phyloP scores from a whole-genome alignment of 2,329 filamentous ascomycete species.

The Alternaria conjuncta region DNA sequence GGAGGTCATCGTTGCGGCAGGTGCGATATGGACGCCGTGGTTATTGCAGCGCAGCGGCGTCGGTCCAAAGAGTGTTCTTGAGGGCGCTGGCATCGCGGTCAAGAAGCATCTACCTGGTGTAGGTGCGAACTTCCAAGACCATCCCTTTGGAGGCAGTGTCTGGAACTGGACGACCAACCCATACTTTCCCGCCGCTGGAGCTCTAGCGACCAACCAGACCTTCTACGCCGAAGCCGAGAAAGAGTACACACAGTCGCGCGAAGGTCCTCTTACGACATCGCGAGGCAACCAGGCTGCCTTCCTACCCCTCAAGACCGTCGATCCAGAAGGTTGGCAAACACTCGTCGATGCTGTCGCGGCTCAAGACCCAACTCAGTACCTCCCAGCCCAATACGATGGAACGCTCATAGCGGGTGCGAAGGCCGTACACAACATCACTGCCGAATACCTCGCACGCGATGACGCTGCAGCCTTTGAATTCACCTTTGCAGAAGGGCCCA shows the following conservation, averaged over 20 bases:
- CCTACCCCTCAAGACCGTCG: slow-evolving; percentile 64
- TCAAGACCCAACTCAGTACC: slow-evolving; percentile 15
- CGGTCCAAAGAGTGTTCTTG: slow-evolving; percentile 8
- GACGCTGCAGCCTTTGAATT: slow-evolving; percentile 33
- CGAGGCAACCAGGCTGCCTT: slow-evolving; percentile 45
- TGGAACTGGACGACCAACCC: slow-evolving; percentile 14
- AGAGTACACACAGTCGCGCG: background rate
- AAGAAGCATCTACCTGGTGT: slow-evolving; percentile 35
- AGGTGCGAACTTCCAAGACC: slow-evolving; percentile 44
- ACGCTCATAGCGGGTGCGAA: slow-evolving; percentile 10
- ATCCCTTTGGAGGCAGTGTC: slow-evolving; percentile 12
- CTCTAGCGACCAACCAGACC: background rate
- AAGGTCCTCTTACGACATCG: background rate
- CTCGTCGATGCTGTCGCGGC: slow-evolving; percentile 11
- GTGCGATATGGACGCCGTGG: background rate
- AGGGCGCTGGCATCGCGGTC: slow-evolving; percentile 23
- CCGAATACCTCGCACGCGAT: slow-evolving; percentile 18
- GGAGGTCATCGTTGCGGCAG: background rate
- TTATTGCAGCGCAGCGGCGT: background rate
- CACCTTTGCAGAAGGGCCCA: slow-evolving; percentile 17
- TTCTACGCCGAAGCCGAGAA: background rate
- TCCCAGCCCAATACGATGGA: slow-evolving; percentile 12
- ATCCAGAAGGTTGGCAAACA: background rate
- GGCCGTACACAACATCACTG: slow-evolving; percentile 29
- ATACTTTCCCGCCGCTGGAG: background rate